These are phyloP conservation scores for Paramarasmius palmivorus DNA, from an alignment of 1,284 basidiomycete genomes.

Conservation along the genomic window DNA sequence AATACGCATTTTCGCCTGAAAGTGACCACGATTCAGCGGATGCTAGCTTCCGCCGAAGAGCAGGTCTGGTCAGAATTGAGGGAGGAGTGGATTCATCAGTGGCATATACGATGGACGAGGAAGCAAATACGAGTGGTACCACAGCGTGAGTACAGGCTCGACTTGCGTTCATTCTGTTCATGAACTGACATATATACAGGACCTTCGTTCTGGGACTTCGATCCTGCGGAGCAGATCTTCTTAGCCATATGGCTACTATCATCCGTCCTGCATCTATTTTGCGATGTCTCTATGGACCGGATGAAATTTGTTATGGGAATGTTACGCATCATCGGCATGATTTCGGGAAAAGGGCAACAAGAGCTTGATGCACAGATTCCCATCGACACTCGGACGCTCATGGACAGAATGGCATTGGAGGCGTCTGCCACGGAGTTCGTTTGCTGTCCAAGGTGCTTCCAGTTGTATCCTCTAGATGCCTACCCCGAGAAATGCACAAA, in stretches of 20 bases:
- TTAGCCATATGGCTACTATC: not conserved
- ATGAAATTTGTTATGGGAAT: conserved; percentile 7
- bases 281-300: conserved; percentile 13
- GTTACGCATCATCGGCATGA: conserved; percentile 3
- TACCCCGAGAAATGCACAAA: conserved; percentile 19
- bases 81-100: too few relatives aligned
- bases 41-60: too few relatives aligned
- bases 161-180: too few relatives aligned
- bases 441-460: conserved; percentile 25
- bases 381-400: conserved; percentile 17
- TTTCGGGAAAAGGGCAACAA: not conserved
- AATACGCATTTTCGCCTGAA: too few relatives aligned
- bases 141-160: too few relatives aligned
- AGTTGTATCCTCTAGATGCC: conserved; percentile 15
- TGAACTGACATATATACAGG: too few relatives aligned
- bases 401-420: conserved; percentile 16
- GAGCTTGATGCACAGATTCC: conserved; percentile 10
- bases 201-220: too few relatives aligned
- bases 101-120: too few relatives aligned
- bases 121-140: too few relatives aligned
- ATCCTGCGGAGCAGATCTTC: too few relatives aligned
- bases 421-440: conserved; percentile 17
- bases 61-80: too few relatives aligned
- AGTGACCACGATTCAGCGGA: too few relatives aligned
- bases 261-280: conserved; percentile 16